Base-by-base conservation (phyloP, 2,329 filamentous ascomycete species). In the Pestalotiopsis sp. region DNA sequence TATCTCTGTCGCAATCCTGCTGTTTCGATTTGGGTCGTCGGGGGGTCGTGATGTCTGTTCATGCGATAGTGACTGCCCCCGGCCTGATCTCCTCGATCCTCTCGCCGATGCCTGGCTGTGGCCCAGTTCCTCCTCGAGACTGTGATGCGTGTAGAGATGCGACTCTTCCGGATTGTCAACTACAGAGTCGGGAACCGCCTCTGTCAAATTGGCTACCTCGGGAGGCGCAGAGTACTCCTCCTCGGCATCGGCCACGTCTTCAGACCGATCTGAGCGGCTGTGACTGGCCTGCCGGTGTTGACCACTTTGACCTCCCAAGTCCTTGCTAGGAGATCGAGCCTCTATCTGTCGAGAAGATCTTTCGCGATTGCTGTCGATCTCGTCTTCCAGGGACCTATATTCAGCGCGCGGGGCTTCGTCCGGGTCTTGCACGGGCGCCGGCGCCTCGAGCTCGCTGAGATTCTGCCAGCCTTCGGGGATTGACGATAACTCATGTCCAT, bases 171-270 rank as follows among this genome's bases (percentile, higher is more conserved):
- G 61, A 27, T 64, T 64, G 20, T 64, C 61, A 27, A 64, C 61
- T 23, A 64, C 61, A 45, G 36, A 36, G 25, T 64, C 61, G 11
- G 61, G 38, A 45, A 27, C 25, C 36, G 20, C 45, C 3, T 64
- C 61, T 23, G 61, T 69, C 59, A 79, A 66, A 62, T 80, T 72
- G 52, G 77, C 58, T 3, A 52, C 17, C 45, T 52, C 45, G 17
- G 17, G 45, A 52, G 45, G 45, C 3, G 45, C 45, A 52, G 45
- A 9, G 17, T 52, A 52, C 3, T n/a, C 45, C 14, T 20, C 14
- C n/a, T n/a, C 45, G 1, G 45, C n/a, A 20, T 52, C 5, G 17
- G 45, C n/a, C 17, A 52, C 17, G 3, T 52, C 45, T 3, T 52
- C 45, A n/a, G n/a, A 52, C n/a, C 14, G 7, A 6, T n/a, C 17